A percentile compares a stretch with the other conserved stretches of the same genome.
These are phyloP conservation scores for Syncephalastrum contaminatum DNA, from an alignment of 371 early-diverging fungal species.

Conservation along the genomic window DNA sequence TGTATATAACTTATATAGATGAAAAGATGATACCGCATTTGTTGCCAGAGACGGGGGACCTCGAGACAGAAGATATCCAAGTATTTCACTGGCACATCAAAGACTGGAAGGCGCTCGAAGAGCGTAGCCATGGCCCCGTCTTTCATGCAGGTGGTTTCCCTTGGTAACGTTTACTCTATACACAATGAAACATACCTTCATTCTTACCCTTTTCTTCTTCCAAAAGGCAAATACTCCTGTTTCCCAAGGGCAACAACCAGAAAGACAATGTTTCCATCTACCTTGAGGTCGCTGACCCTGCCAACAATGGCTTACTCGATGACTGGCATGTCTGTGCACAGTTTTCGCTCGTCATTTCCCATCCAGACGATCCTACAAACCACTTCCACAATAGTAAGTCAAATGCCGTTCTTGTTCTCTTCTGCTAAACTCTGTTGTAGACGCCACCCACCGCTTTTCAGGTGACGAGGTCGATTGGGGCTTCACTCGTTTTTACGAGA, in stretches of 20 bases:
- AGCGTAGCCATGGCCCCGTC: slow-evolving; percentile 52
- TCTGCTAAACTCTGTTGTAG: slow-evolving; percentile 32
- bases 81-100: slow-evolving; percentile 60
- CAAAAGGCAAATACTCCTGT: slow-evolving; percentile 77
- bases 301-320: slow-evolving; percentile 53
- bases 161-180: slow-evolving; percentile 42
- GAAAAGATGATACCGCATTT: slow-evolving; percentile 30
- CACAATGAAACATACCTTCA: background rate
- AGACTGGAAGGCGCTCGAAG: slow-evolving; percentile 54
- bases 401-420: too few relatives aligned
- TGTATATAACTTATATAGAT: slow-evolving; percentile 10
- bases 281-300: slow-evolving; percentile 75
- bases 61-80: slow-evolving; percentile 49
- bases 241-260: slow-evolving; percentile 84
- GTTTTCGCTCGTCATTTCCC: slow-evolving; percentile 80
- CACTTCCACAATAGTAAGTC: slow-evolving; percentile 64
- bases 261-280: slow-evolving; percentile 71
- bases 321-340: slow-evolving; percentile 89
- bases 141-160: slow-evolving; percentile 59
- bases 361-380: slow-evolving; percentile 72
- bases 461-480: slow-evolving; percentile 93
- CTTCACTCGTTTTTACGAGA: slow-evolving; percentile 78
- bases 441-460: slow-evolving; percentile 83
- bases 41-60: slow-evolving; percentile 34
- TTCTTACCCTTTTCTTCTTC: background rate